phyloP scores from a whole-genome alignment of 2,329 filamentous ascomycete genomes.

The Botrytis elliptica region DNA sequence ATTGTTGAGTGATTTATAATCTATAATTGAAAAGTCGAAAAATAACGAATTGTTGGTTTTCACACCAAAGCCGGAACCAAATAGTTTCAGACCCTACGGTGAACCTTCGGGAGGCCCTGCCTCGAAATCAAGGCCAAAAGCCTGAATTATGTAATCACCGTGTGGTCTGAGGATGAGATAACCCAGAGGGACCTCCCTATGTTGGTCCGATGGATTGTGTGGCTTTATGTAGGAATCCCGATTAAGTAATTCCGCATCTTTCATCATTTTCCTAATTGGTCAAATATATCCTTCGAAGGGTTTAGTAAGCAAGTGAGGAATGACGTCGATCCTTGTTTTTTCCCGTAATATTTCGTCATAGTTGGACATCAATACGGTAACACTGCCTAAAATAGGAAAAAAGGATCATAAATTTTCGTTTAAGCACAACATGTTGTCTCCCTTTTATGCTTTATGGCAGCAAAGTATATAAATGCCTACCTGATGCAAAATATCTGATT shows the following conservation, averaged over 20 bases:
- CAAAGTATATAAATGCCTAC: not conserved
- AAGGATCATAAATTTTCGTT: not conserved
- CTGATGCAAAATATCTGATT: not conserved
- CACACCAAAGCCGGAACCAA: no score
- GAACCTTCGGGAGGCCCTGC: no score
- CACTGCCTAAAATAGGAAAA: conserved; percentile 5
- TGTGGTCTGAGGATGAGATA: no score
- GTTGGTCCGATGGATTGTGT: not conserved
- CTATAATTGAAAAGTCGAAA: no score
- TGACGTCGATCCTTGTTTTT: conserved; percentile 14
- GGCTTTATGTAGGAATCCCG: not conserved
- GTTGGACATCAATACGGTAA: conserved; percentile 4
- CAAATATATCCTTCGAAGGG: not conserved
- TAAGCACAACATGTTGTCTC: not conserved
- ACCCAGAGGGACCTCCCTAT: no score
- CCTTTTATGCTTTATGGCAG: not conserved
- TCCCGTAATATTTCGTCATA: conserved; percentile 3
- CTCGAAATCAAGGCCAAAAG: no score
- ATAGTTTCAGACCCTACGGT: no score
- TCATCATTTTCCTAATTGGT: not conserved
- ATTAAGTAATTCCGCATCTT: not conserved
- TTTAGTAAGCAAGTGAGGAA: not conserved
- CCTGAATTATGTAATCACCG: no score
- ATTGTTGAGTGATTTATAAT: no score
- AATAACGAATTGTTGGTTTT: no score